Conservation (phyloP, 257 asterid species). For the Ocimum tenuiflorum region DNA sequence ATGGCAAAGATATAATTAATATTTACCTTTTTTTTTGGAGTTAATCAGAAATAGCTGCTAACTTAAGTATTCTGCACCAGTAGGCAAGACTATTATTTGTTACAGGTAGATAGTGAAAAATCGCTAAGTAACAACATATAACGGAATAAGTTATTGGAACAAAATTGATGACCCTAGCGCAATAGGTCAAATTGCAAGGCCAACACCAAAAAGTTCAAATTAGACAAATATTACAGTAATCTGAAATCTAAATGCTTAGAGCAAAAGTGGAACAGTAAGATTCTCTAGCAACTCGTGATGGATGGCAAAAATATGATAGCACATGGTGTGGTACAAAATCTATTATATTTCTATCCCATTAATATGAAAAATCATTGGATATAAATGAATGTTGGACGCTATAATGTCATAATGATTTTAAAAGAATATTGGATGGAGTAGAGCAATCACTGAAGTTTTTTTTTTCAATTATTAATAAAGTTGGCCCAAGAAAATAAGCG, state of each 20-base stretch:
- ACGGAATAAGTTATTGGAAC: not conserved
- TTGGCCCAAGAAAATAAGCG: not conserved
- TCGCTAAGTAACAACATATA: no score
- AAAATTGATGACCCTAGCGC: not conserved
- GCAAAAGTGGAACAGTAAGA: constrained; percentile 14
- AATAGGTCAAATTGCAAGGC: constrained; percentile 6
- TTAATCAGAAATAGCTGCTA: no score
- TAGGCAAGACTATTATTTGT: no score
- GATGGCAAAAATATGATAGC: constrained; percentile 12
- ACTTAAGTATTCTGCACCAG: no score
- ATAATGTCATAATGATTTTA: not conserved
- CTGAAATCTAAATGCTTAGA: not conserved
- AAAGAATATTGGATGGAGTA: not conserved
- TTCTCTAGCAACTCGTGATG: constrained; percentile 10
- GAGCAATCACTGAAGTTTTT: no score
- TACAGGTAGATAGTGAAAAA: no score
- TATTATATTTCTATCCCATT: not conserved
- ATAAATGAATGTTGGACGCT: constrained; percentile 3
- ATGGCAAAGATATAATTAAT: no score
- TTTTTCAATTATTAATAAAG: no score
- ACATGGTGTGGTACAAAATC: constrained; percentile 20
- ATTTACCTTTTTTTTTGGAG: no score
- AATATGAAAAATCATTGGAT: constrained; percentile 15
- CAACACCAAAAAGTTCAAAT: not conserved
- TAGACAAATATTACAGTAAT: not conserved